These are phyloP conservation scores for Kluyveromyces aestuarii DNA, from an alignment of 805 yeast species.

Conservation along the genomic window DNA sequence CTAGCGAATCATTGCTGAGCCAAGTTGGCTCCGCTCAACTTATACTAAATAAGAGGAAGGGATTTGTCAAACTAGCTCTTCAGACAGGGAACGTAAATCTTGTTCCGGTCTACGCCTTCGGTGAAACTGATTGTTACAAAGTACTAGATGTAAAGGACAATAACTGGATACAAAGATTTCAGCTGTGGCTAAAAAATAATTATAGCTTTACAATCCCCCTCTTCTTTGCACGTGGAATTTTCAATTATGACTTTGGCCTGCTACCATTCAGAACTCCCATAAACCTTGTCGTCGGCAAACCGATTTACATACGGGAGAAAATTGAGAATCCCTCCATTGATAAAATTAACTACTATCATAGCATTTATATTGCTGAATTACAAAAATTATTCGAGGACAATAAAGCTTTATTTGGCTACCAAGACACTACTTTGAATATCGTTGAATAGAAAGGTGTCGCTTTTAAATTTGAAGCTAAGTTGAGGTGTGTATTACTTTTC, in stretches of 20 bases:
- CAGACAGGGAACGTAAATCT: slow-evolving; percentile 66
- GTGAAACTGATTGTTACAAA: slow-evolving; percentile 66
- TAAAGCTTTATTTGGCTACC: slow-evolving; percentile 40
- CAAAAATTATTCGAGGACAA: slow-evolving; percentile 56
- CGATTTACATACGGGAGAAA: slow-evolving; percentile 47
- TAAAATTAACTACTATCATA: slow-evolving; percentile 63
- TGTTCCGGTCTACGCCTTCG: slow-evolving; percentile 87
- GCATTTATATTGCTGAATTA: slow-evolving; percentile 55
- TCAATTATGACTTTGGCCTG: slow-evolving; percentile 86
- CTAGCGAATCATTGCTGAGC: slow-evolving; percentile 74
- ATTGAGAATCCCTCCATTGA: slow-evolving; percentile 35
- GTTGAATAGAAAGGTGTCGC: slow-evolving; percentile 11
- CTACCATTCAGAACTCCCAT: slow-evolving; percentile 79
- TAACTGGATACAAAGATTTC: slow-evolving; percentile 47
- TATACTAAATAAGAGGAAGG: slow-evolving; percentile 70
- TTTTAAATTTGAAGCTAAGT: background rate
- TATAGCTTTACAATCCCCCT: slow-evolving; percentile 85
- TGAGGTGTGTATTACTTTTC: background rate
- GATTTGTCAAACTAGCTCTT: slow-evolving; percentile 81
- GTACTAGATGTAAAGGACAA: slow-evolving; percentile 36
- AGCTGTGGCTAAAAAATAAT: slow-evolving; percentile 58
- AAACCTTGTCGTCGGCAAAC: slow-evolving; percentile 63
- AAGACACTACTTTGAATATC: slow-evolving; percentile 18
- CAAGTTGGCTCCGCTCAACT: slow-evolving; percentile 52
- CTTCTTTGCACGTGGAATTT: slow-evolving; percentile 85